Conservation (phyloP, 2,329 filamentous ascomycete species). For the Xylariaceae sp. region DNA sequence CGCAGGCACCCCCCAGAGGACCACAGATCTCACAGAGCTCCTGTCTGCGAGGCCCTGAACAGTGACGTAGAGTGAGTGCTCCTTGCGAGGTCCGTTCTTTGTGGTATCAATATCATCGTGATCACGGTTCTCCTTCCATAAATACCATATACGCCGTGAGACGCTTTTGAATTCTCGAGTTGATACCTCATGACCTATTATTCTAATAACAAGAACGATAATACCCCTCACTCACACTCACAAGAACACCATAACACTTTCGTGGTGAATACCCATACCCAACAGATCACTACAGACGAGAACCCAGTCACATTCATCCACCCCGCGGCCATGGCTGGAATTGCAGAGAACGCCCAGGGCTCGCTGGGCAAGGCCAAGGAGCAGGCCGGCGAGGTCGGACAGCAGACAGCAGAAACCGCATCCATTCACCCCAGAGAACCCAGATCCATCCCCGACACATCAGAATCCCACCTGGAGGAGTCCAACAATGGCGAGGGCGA, state of each 20-base stretch:
- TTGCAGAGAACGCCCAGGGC: slow-evolving; percentile 18
- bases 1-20: not conserved
- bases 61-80: slow-evolving; percentile 25
- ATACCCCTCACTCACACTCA: slow-evolving; percentile 6
- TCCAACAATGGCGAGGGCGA: slow-evolving; percentile 22
- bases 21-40: too few relatives aligned
- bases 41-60: slow-evolving; percentile 1
- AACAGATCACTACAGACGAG: slow-evolving; percentile 18
- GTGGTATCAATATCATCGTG: slow-evolving; percentile 5
- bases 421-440: slow-evolving; percentile 17
- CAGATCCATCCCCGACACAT: slow-evolving; percentile 23
- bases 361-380: slow-evolving; percentile 13
- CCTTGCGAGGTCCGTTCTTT: not conserved
- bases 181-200: slow-evolving; percentile 13
- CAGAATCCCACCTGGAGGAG: slow-evolving; percentile 13
- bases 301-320: slow-evolving; percentile 22
- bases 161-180: slow-evolving; percentile 1
- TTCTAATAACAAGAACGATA: too few relatives aligned
- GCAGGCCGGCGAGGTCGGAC: slow-evolving; percentile 8
- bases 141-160: slow-evolving; percentile 8
- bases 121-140: slow-evolving; percentile 13
- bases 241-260: slow-evolving; percentile 4
- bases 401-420: slow-evolving; percentile 6
- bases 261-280: slow-evolving; percentile 16
- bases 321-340: slow-evolving; percentile 26